Percentiles rank a stretch among this genome's conserved stretches.
Conservation (phyloP, 2,329 filamentous ascomycete genomes). For the Cladobotryum protrusum region DNA sequence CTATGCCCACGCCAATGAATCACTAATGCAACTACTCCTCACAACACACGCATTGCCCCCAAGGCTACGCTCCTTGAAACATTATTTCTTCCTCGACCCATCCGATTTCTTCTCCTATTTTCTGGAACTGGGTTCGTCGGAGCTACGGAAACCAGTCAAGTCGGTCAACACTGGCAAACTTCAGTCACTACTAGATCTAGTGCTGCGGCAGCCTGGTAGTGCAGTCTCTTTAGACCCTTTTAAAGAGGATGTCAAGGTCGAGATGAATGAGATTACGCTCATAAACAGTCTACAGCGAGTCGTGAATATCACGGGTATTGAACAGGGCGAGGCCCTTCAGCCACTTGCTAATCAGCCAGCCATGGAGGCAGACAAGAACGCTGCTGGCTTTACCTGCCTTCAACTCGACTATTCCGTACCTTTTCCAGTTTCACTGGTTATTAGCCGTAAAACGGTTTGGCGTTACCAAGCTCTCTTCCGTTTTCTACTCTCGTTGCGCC, state of each 20-base stretch:
- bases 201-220: constrained; percentile 91
- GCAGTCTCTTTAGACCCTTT: constrained; percentile 92
- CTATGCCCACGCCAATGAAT: constrained; percentile 93
- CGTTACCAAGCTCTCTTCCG: constrained; percentile 95
- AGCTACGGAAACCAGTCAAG: constrained; percentile 84
- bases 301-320: constrained; percentile 92
- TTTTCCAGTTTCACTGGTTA: constrained; percentile 90
- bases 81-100: constrained; percentile 97
- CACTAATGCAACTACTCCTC: constrained; percentile 80
- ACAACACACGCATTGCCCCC: constrained; percentile 89
- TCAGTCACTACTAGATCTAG: constrained; percentile 90
- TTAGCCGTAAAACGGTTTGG: constrained; percentile 93
- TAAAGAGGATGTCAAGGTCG: constrained; percentile 96
- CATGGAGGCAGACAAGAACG: constrained; percentile 77
- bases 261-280: constrained; percentile 91
- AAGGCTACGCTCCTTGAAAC: constrained; percentile 83
- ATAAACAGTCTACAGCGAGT: constrained; percentile 94
- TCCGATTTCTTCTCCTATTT: constrained; percentile 99
- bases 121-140: constrained; percentile 81
- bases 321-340: constrained; percentile 78
- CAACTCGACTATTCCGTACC: constrained; percentile 93
- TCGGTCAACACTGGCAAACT: constrained; percentile 87
- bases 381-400: constrained; percentile 83
- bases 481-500: constrained; percentile 81
- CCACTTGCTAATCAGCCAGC: constrained; percentile 57